These are phyloP conservation scores for Bruguiera sexangula DNA, from an alignment of 345 rosid genomes.

Conservation along the genomic window DNA sequence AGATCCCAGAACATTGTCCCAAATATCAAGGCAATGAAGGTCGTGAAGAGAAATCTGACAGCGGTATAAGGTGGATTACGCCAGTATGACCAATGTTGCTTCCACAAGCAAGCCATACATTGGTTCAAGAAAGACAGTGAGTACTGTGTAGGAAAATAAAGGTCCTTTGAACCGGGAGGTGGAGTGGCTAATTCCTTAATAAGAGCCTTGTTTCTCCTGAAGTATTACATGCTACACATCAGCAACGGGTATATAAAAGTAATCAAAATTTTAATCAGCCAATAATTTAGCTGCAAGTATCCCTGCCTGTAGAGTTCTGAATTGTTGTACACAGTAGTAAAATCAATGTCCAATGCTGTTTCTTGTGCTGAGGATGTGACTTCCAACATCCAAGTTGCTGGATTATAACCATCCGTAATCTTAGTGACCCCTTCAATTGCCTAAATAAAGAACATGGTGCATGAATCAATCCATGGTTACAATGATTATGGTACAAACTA, in stretches of 20 bases:
- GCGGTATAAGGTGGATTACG: too few relatives aligned
- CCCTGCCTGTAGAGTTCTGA: conserved; percentile 48
- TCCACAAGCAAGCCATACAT: too few relatives aligned
- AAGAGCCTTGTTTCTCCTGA: conserved; percentile 44
- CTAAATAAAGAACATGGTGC: conserved; percentile 22
- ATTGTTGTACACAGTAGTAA: conserved; percentile 45
- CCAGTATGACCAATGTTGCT: too few relatives aligned
- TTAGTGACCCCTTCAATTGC: conserved; percentile 45
- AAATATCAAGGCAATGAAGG: conserved; percentile 17
- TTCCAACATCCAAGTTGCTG: conserved; percentile 83
- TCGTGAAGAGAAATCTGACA: too few relatives aligned
- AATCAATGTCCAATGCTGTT: conserved; percentile 47
- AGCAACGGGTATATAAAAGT: too few relatives aligned
- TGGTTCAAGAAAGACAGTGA: conserved; percentile 15
- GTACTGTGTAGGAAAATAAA: conserved; percentile 47
- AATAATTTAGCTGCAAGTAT: background rate
- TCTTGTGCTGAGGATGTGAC: conserved; percentile 56
- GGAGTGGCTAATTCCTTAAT: conserved; percentile 49
- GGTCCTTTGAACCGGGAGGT: conserved; percentile 51
- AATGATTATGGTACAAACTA: too few relatives aligned
- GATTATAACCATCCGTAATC: conserved; percentile 65
- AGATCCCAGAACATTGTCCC: conserved; percentile 25
- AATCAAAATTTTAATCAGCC: background rate
- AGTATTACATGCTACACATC: background rate
- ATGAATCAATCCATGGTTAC: too few relatives aligned